phyloP scores from a whole-genome alignment of 495 filamentous ascomycete species.

The Annulohypoxylon maeteangense region DNA sequence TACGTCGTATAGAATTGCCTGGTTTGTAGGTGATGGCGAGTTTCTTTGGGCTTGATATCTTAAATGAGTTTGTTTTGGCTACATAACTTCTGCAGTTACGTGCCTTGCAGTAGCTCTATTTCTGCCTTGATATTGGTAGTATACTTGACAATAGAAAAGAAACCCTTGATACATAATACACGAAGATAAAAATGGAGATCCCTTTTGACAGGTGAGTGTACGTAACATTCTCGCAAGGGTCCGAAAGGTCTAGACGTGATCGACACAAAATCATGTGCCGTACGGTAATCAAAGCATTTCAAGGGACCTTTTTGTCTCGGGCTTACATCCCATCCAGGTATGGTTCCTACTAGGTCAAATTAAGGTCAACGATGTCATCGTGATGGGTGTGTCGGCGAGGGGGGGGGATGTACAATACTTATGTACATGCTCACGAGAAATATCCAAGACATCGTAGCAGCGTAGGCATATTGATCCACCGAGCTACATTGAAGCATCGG shows the following conservation, averaged over 20 bases:
- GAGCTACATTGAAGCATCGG: no score
- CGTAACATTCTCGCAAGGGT: slow-evolving; percentile 26
- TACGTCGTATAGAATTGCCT: neutral
- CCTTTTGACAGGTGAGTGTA: slow-evolving; percentile 22
- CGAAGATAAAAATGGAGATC: slow-evolving; percentile 22
- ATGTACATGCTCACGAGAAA: neutral
- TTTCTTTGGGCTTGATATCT: neutral
- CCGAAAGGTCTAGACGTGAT: slow-evolving; percentile 38
- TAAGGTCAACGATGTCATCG: slow-evolving; percentile 29
- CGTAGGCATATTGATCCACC: no score
- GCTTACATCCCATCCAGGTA: slow-evolving; percentile 23
- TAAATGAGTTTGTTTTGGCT: neutral
- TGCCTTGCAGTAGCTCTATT: slow-evolving; percentile 35
- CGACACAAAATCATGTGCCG: slow-evolving; percentile 39
- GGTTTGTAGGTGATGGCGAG: neutral
- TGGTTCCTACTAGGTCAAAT: slow-evolving; percentile 31
- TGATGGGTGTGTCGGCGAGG: slow-evolving; percentile 19
- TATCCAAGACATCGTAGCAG: slow-evolving; percentile 3
- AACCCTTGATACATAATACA: slow-evolving; percentile 16
- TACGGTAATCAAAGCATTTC: slow-evolving; percentile 28
- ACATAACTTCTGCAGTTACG: slow-evolving; percentile 7
- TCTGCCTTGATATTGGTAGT: slow-evolving; percentile 23
- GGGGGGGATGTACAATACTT: neutral
- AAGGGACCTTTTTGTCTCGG: slow-evolving; percentile 22
- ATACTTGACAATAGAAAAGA: slow-evolving; percentile 6